Base-by-base conservation (phyloP, 331 rosid species). In the Malus hybrid region DNA sequence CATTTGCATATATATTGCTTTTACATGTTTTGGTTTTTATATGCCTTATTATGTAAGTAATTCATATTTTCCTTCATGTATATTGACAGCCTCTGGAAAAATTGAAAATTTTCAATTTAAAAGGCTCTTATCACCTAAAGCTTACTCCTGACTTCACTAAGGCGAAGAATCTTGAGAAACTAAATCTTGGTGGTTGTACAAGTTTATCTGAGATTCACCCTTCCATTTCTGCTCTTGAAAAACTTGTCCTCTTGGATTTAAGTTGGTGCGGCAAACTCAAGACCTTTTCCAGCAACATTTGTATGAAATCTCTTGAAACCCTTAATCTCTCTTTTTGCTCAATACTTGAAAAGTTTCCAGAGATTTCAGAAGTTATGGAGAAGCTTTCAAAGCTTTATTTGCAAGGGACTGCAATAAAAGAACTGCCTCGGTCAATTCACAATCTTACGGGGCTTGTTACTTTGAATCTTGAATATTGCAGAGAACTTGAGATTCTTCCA, bases 101-200 rank as follows among this genome's bases (percentile, higher is more conserved):
- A 0, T 71, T 71, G 65, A 36, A 36, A 12, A 0, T 1, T 6
- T 3, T 71, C 5, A 6, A 71, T 3, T 36, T 71, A 32, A 32
- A 19, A 1, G 0, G 0, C 14, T 71, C 24, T 24, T 24, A 24
- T 24, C 24, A 24, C 24, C 24, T 24, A 24, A 24, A 24, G 24
- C 24, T 24, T 24, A 24, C 20, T 3, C 65, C 65, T 0, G 75
- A 71, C 65, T 55, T 71, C 6, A 12, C 32, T 11, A 0, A 0
- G 13, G 75, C 75, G 0, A 31, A 44, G 14, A 55, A 55, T n/a
- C 75, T 71, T 19, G 2, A 55, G 50, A 0, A 0, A 6, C n/a
- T 71, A 6, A 6, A 0, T 11, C 2, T 71, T 31, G 0, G 0
- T 1, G 14, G 14, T 10, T 70, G 65, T 19, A 2, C 0, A 0